phyloP scores from a whole-genome alignment of 2,329 filamentous ascomycete genomes.

The Nannizzia gypsea region DNA sequence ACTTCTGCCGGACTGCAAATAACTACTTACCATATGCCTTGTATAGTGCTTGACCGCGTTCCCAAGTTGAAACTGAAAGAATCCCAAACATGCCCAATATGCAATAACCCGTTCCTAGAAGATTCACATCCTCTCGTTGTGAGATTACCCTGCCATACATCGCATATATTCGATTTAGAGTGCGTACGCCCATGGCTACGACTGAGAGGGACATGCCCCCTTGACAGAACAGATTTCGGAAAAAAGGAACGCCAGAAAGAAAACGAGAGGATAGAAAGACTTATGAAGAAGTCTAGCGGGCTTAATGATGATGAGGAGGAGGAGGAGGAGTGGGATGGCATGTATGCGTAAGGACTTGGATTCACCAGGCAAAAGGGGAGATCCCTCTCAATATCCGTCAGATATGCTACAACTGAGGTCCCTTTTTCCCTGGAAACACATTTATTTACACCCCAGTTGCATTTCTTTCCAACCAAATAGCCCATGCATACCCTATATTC shows the following conservation, averaged over 20 bases:
- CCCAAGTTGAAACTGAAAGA: slow-evolving; percentile 44
- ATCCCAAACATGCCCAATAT: slow-evolving; percentile 48
- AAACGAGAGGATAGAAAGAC: slow-evolving; percentile 42
- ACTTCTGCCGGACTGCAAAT: not conserved
- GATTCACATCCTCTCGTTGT: slow-evolving; percentile 54
- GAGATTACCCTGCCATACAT: slow-evolving; percentile 48
- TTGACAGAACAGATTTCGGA: slow-evolving; percentile 48
- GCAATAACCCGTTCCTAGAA: slow-evolving; percentile 49
- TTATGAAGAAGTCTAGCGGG: slow-evolving; percentile 34
- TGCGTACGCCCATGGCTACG: slow-evolving; percentile 55
- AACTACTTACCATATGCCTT: not conserved
- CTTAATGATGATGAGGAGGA: slow-evolving; percentile 29
- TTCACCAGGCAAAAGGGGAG: not conserved
- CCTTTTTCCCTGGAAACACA: not conserved
- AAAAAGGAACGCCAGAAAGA: slow-evolving; percentile 43
- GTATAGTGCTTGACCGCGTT: slow-evolving; percentile 45
- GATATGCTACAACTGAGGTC: not conserved
- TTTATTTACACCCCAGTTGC: not conserved
- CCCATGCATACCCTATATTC: not conserved
- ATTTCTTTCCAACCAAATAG: not conserved
- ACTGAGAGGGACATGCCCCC: slow-evolving; percentile 51
- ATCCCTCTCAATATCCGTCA: not conserved
- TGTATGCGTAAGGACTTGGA: slow-evolving; percentile 28
- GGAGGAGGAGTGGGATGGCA: slow-evolving; percentile 35
- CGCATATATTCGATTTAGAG: slow-evolving; percentile 53